These are phyloP conservation scores for Ensete ventricosum DNA, from an alignment of 176 grass and related monocot genomes.

Conservation along the genomic window DNA sequence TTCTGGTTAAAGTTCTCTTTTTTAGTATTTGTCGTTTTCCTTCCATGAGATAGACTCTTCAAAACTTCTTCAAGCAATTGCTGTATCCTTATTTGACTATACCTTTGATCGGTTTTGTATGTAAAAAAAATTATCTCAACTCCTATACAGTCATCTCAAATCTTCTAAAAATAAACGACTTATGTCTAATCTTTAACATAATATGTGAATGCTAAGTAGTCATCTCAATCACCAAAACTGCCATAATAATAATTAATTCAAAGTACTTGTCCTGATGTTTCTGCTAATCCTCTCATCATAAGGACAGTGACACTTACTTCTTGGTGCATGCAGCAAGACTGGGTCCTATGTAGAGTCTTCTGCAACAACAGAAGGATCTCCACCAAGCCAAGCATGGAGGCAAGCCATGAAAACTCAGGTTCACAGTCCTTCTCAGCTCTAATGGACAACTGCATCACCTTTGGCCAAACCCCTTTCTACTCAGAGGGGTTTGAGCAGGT, in stretches of 20 bases:
- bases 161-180: no score
- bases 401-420: constrained; percentile 21
- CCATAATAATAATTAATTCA: not conserved
- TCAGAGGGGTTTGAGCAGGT: constrained; percentile 69
- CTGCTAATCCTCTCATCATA: not conserved
- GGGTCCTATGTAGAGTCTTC: constrained; percentile 92
- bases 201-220: no score
- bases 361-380: constrained; percentile 50
- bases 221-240: not conserved
- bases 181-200: no score
- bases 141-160: no score
- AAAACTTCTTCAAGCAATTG: no score
- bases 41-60: not conserved
- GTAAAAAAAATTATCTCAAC: no score
- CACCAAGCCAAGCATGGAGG: constrained; percentile 31
- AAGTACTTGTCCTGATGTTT: not conserved
- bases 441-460: constrained; percentile 51
- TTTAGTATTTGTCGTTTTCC: not conserved
- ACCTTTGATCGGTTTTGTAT: no score
- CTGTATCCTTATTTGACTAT: no score
- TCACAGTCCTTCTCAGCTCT: constrained; percentile 48
- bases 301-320: not conserved
- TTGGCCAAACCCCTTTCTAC: constrained; percentile 43
- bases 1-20: not conserved
- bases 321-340: constrained; percentile 57